Evolutionary conservation across 305 asterid genomes (phyloP).

Genomic region (Solanum hybrid): DNA sequence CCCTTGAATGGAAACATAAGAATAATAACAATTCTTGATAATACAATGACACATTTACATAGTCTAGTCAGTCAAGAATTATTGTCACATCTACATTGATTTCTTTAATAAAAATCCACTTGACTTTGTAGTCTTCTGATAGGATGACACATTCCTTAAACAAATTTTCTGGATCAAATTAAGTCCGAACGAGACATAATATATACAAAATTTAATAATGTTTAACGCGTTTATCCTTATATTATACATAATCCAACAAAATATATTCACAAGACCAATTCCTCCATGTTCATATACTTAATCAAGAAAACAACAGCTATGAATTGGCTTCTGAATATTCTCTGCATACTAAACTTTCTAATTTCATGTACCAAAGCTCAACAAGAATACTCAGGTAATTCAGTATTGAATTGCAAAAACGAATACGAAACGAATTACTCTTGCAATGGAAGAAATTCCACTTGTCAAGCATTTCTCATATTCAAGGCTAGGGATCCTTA

Average conservation of each 20-base stretch:
- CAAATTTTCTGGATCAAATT: neutral
- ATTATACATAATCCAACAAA: slow-evolving; percentile 5
- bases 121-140: neutral
- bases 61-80: neutral
- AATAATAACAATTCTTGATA: neutral
- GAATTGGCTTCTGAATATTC: slow-evolving; percentile 18
- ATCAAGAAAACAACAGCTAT: slow-evolving; percentile 8
- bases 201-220: slow-evolving; percentile 14
- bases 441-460: slow-evolving; percentile 26
- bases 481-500: slow-evolving; percentile 41
- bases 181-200: neutral
- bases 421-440: slow-evolving; percentile 11
- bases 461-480: slow-evolving; percentile 46
- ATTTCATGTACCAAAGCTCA: slow-evolving; percentile 22
- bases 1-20: neutral
- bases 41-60: neutral
- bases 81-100: neutral
- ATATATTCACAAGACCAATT: slow-evolving; percentile 4
- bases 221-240: slow-evolving; percentile 23
- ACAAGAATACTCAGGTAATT: slow-evolving; percentile 38
- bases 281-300: neutral
- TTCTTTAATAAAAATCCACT: neutral
- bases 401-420: slow-evolving; percentile 19
- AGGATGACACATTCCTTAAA: neutral
- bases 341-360: slow-evolving; percentile 11